Base-by-base conservation (phyloP, 2,329 filamentous ascomycete genomes). In the Hypoxylon sp. region DNA sequence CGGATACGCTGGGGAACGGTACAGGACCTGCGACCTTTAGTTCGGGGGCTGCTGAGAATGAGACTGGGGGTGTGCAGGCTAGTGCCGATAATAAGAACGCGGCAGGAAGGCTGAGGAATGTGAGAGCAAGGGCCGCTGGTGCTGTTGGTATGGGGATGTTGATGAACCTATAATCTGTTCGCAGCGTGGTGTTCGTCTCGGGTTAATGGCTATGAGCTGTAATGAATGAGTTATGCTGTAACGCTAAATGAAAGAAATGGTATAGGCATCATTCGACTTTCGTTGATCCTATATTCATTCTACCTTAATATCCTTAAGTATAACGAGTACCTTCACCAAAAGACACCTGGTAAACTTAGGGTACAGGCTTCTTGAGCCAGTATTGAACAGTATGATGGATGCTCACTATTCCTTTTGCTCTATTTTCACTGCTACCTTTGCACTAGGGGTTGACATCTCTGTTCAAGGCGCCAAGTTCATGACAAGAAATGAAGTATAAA, bases 1-100 rank as follows among this genome's bases (percentile, higher is more conserved):
- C 72, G 2, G 57, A 48, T 11, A 11, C 69, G 15, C 69, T 78
- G 5, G 77, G 77, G 3, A 75, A 76, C 52, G 76, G 74, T 0
- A 78, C 77, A 0, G 76, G 76, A 0, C 72, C 76, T 1, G 63
- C 59, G 1, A 75, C 70, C 6, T 59, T 44, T 19, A 57, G 24
- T 51, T 5, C 39, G 6, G 31, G 8, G 0, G 53, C n/a, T 19
- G 48, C 13, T 2, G 61, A 8, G 31, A 31, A 32, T 6, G 48
- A 24, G 10, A 29, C 21, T 1, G 47, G n/a, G 4, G 27, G 5
- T 11, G 59, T 44, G 42, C 13, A 48, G 17, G 47, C 57, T 8
- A 46, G 39, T 47, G 29, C 58, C 10, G 10, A 47, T 2, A 37
- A 50, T 21, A 48, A 53, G 55, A 48, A 37, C 15, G 42, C 48